These are phyloP conservation scores for Rhododendron molle DNA, from an alignment of 148 eudicot genomes.

Conservation along the genomic window DNA sequence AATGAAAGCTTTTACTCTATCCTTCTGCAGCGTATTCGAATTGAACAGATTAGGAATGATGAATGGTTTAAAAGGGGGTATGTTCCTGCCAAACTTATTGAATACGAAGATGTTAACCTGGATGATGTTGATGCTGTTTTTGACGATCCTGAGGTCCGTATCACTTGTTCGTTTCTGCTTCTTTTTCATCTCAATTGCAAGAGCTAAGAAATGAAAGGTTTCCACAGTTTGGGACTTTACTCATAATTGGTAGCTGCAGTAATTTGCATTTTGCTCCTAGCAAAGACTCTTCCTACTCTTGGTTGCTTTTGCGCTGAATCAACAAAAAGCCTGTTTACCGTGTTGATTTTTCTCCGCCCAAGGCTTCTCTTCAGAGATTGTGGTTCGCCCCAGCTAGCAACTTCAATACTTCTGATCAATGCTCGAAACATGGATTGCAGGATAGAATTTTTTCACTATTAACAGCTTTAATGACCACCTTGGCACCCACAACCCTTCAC, in stretches of 20 bases:
- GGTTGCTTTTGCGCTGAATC: slow-evolving; percentile 2
- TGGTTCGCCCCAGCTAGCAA: neutral
- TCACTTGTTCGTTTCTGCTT: slow-evolving; percentile 1
- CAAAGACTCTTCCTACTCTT: neutral
- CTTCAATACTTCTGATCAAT: neutral
- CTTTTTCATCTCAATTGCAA: neutral
- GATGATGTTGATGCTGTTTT: slow-evolving; percentile 94
- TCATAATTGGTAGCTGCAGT: neutral
- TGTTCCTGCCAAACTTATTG: slow-evolving; percentile 64
- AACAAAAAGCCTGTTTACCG: neutral
- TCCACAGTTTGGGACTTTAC: neutral
- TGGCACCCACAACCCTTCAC: neutral
- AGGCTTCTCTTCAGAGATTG: neutral
- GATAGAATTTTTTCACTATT: neutral
- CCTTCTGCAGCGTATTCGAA: slow-evolving; percentile 63
- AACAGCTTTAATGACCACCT: neutral
- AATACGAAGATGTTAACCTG: slow-evolving; percentile 87
- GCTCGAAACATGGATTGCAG: neutral
- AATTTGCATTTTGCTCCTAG: neutral
- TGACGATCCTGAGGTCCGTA: slow-evolving; percentile 82
- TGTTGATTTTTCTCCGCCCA: neutral
- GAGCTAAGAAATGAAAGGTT: neutral
- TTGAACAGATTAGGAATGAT: slow-evolving; percentile 78
- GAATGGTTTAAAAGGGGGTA: slow-evolving; percentile 87
- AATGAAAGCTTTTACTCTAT: neutral